Conservation (phyloP, 2,329 filamentous ascomycete genomes). For the Ramichloridium luteum region DNA sequence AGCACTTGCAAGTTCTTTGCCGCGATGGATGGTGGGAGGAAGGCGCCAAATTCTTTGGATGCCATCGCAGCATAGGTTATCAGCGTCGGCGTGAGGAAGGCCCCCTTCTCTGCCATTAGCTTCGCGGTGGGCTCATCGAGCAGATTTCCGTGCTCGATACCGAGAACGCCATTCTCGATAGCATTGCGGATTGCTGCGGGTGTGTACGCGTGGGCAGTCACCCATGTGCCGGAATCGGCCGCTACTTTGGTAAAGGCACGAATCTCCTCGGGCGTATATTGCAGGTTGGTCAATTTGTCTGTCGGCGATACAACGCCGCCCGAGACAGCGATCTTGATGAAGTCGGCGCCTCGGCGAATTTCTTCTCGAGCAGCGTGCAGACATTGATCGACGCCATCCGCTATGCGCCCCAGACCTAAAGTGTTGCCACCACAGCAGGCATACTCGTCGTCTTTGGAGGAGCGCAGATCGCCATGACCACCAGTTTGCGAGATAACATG, state of each 20-base stretch:
- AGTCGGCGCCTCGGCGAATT: constrained; percentile 44
- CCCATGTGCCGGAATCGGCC: constrained; percentile 34
- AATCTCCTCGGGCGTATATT: constrained; percentile 47
- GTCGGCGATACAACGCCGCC: constrained; percentile 47
- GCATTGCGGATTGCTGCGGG: constrained; percentile 42
- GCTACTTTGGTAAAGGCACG: constrained; percentile 42
- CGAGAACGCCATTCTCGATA: constrained; percentile 41
- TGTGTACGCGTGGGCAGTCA: constrained; percentile 49
- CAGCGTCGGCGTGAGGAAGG: constrained; percentile 44
- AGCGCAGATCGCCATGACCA: constrained; percentile 44
- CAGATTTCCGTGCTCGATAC: constrained; percentile 51
- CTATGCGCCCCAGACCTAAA: constrained; percentile 33
- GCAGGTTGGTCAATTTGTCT: constrained; percentile 41
- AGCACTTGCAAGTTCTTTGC: constrained; percentile 43
- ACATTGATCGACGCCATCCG: constrained; percentile 45
- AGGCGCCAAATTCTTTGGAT: constrained; percentile 31
- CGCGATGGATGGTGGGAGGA: constrained; percentile 33
- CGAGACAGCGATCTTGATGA: constrained; percentile 45
- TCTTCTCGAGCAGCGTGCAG: constrained; percentile 42
- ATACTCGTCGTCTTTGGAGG: constrained; percentile 32
- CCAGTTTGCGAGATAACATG: constrained; percentile 46
- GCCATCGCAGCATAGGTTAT: constrained; percentile 41
- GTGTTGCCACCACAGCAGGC: constrained; percentile 38
- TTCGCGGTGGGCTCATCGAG: constrained; percentile 44
- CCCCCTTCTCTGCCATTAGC: constrained; percentile 38